phyloP scores from a whole-genome alignment of 768 basidiomycete species.

The Leccinum truebloodii region DNA sequence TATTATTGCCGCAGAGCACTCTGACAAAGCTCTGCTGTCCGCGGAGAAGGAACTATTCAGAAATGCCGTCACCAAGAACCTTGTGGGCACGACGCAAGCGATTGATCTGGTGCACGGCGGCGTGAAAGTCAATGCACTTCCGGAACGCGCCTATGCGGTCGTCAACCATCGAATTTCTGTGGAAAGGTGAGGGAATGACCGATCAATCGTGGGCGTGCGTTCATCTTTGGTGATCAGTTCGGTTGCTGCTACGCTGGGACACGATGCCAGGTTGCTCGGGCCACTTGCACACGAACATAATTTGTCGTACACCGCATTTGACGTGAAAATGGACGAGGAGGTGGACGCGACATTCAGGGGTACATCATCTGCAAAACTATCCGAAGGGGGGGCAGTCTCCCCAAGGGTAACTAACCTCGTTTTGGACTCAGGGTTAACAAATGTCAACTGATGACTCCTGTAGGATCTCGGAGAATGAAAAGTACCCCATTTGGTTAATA shows the following conservation, averaged over 20 bases:
- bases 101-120: constrained; percentile 70
- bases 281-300: constrained; percentile 54
- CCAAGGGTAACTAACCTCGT: too few species aligned
- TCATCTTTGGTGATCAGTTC: constrained; percentile 23
- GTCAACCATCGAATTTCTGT: constrained; percentile 74
- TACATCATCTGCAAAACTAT: constrained; percentile 11
- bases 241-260: constrained; percentile 45
- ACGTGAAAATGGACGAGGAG: constrained; percentile 36
- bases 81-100: constrained; percentile 75
- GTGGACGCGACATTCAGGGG: constrained; percentile 41
- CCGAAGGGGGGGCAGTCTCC: too few species aligned
- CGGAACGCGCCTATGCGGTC: constrained; percentile 67
- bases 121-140: constrained; percentile 77
- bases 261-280: constrained; percentile 44
- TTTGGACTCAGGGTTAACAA: too few species aligned
- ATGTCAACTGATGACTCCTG: too few species aligned
- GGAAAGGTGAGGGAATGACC: constrained; percentile 43
- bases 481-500: too few species aligned
- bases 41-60: constrained; percentile 51
- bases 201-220: too few species aligned
- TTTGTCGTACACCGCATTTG: constrained; percentile 61
- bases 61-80: constrained; percentile 42
- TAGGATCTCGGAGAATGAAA: too few species aligned
- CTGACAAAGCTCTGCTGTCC: constrained; percentile 49
- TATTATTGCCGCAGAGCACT: constrained; percentile 48